phyloP scores from a whole-genome alignment of 306 rosid species.

The Fragaria iinumae region DNA sequence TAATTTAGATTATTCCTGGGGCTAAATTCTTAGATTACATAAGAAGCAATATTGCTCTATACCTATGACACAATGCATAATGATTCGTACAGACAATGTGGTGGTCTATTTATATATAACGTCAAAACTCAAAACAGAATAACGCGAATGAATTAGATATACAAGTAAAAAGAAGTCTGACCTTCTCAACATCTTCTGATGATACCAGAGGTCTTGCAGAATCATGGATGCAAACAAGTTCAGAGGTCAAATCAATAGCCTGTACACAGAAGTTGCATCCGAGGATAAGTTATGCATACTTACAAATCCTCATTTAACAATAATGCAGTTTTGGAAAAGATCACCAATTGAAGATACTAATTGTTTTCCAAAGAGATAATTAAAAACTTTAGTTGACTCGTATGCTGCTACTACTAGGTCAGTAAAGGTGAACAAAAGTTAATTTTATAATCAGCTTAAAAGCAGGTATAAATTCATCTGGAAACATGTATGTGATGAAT shows the following conservation, averaged over 20 bases:
- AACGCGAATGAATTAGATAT: slow-evolving; percentile 19
- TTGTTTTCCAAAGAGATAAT: not conserved
- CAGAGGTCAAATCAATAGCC: slow-evolving; percentile 73
- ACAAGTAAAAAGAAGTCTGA: slow-evolving; percentile 22
- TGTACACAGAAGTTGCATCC: slow-evolving; percentile 36
- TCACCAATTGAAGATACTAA: not conserved
- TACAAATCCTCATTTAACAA: not conserved
- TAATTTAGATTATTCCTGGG: not conserved
- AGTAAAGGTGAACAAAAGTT: not conserved
- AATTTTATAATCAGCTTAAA: too few relatives aligned
- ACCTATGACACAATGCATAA: not conserved
- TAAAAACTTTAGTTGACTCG: not conserved
- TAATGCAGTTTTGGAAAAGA: not conserved
- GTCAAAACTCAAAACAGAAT: slow-evolving; percentile 21
- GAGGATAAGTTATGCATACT: not conserved
- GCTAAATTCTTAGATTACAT: not conserved
- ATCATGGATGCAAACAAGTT: slow-evolving; percentile 93
- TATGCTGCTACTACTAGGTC: not conserved
- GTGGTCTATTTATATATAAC: not conserved
- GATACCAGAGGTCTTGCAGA: slow-evolving; percentile 88
- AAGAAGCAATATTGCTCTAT: not conserved
- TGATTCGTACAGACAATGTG: not conserved
- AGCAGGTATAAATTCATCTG: not conserved
- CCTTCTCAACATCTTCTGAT: slow-evolving; percentile 66
- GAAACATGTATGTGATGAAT: not conserved